Conservation (phyloP, 108 stramenopile genomes). For the Conticribra weissflogii region DNA sequence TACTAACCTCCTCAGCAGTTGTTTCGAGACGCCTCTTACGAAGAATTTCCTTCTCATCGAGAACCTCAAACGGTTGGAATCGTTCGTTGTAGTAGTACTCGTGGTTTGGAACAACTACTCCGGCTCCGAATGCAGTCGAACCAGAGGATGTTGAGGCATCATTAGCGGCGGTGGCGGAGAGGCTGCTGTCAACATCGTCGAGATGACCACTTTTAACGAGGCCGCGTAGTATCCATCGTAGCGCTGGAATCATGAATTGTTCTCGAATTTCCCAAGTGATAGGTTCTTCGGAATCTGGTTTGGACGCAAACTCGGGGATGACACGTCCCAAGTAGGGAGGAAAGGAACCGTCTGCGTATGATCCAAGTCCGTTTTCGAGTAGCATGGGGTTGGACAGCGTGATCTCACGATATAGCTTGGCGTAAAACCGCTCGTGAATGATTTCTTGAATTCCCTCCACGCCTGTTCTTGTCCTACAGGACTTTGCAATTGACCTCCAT, state of each 20-base stretch:
- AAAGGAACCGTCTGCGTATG: constrained; percentile 65
- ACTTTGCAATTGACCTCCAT: constrained; percentile 4
- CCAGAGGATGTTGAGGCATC: constrained; percentile 38
- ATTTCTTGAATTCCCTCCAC: constrained; percentile 66
- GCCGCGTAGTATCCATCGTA: constrained; percentile 87
- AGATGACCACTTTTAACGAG: constrained; percentile 80
- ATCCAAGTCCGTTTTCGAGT: constrained; percentile 44
- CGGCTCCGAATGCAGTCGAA: constrained; percentile 27
- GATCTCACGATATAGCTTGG: constrained; percentile 59
- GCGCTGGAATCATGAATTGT: constrained; percentile 66
- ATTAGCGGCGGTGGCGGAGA: constrained; percentile 57
- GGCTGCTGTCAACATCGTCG: constrained; percentile 55
- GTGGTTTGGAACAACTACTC: constrained; percentile 43
- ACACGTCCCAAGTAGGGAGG: constrained; percentile 87
- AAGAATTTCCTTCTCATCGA: constrained; percentile 69
- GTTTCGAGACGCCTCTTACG: constrained; percentile 43
- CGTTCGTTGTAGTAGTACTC: constrained; percentile 59
- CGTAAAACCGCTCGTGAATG: constrained; percentile 73
- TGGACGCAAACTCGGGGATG: constrained; percentile 24
- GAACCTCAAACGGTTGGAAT: constrained; percentile 60
- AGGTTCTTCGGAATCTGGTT: constrained; percentile 8
- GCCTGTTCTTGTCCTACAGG: constrained; percentile 51
- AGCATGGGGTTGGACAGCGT: constrained; percentile 34
- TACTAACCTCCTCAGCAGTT: constrained; percentile 14
- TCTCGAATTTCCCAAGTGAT: constrained; percentile 83